Evolutionary conservation across 2,329 filamentous ascomycete genomes (phyloP), one percentile per base, ranked within the genome.

Genomic region (Fusarium nygamai): DNA sequence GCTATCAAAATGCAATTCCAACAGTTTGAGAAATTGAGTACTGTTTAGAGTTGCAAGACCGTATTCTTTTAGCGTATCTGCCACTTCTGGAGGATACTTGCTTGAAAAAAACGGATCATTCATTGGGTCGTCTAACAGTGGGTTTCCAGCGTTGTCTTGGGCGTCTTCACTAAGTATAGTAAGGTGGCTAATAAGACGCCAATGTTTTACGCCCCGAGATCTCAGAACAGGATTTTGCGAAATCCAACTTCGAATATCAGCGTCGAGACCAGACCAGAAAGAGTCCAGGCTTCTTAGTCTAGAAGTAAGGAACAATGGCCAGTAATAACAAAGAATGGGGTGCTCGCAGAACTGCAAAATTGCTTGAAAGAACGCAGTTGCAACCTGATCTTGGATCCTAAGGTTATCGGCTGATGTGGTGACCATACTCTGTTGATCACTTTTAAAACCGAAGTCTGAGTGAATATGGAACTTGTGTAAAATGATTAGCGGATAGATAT

Each of bases 381-480:
- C 41, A 7, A 43, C 22, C 22, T 43, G 41, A 6, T 43, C n/a
- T 4, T 6, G 14, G 41, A 43, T n/a, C 6, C 14, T 16, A 17
- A 24, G 22, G 6, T 17, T 24, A n/a, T 43, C 1, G 41, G 41
- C 14, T 24, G 41, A 43, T 10, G 41, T 24, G n/a, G 41, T 16
- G 22, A 24, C 41, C 7, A n/a, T 6, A 24, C 22, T 43, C 6
- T 24, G 3, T 16, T 43, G 22, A 6, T 43, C 22, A 43, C 11
- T 33, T 65, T 72, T 60, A 4, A 68, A 54, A 17, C 61, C 66
- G 11, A 75, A 75, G n/a, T 76, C 72, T 0, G 67, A 67, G 4
- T 75, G 66, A 27, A 76, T 75, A 6, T 67, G 46, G n/a, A 76
- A 76, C 74, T 76, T 51, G 33, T 11, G 12, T 13, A 34, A 43